A percentile compares a stretch with the other conserved stretches of the same genome.
phyloP scores from a whole-genome alignment of 768 basidiomycete genomes.

The Leccinum fibrillosum region DNA sequence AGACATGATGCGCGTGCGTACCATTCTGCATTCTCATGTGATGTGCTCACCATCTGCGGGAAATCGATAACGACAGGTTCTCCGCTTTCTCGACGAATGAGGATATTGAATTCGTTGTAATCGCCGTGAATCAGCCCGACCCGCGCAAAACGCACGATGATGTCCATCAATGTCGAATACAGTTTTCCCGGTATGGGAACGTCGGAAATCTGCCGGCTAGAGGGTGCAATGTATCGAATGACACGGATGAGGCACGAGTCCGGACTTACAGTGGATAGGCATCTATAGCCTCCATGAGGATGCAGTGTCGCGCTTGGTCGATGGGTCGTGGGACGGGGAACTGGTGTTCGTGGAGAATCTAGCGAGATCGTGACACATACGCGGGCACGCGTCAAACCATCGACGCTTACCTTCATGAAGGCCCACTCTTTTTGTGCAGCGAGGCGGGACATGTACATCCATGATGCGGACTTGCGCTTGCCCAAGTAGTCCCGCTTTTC shows the following conservation, averaged over 20 bases:
- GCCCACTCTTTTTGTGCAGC: slow-evolving; percentile 98
- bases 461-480: slow-evolving; percentile 91
- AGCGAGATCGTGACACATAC: not conserved
- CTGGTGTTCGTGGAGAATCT: slow-evolving; percentile 88
- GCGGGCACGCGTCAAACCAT: not conserved
- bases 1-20: slow-evolving; percentile 34
- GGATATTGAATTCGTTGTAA: slow-evolving; percentile 99
- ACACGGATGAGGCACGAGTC: not conserved
- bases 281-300: slow-evolving; percentile 95
- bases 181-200: slow-evolving; percentile 84
- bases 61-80: slow-evolving; percentile 96
- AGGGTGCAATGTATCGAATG: slow-evolving; percentile 1
- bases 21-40: slow-evolving; percentile 97
- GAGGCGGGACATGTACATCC: slow-evolving; percentile 99
- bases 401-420: slow-evolving; percentile 83
- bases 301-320: slow-evolving; percentile 92
- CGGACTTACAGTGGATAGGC: slow-evolving; percentile 82
- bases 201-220: slow-evolving; percentile 82
- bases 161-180: slow-evolving; percentile 90
- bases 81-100: slow-evolving; percentile 72
- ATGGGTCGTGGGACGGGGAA: slow-evolving; percentile 94
- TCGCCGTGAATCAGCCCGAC: slow-evolving; percentile 98
- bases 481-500: slow-evolving; percentile 95
- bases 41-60: slow-evolving; percentile 98
- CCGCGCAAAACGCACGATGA: slow-evolving; percentile 91